Conservation (phyloP, 352 stramenopile species). For the Aphanomyces invadans region DNA sequence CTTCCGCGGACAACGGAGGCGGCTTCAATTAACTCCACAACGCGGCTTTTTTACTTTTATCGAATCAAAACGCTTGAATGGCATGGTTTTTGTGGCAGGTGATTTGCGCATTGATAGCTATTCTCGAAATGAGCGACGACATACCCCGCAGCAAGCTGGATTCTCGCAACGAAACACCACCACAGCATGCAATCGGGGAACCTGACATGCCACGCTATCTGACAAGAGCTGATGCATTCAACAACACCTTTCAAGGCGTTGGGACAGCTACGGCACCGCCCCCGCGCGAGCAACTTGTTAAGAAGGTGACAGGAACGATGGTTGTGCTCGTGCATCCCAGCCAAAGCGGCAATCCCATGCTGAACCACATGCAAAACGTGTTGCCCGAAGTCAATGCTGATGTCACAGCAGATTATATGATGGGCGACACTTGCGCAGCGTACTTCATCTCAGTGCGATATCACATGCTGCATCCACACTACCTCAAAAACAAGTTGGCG, state of each 20-base stretch:
- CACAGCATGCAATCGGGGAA: not conserved
- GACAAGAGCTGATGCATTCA: slow-evolving; percentile 11
- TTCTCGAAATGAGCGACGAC: not conserved
- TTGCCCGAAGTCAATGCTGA: slow-evolving; percentile 83
- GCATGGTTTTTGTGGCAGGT: no score
- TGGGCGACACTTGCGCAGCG: slow-evolving; percentile 56
- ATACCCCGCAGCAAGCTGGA: slow-evolving; percentile 5
- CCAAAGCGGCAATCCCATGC: slow-evolving; percentile 91
- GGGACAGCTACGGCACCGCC: not conserved
- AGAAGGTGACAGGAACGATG: slow-evolving; percentile 25
- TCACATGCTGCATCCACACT: slow-evolving; percentile 81
- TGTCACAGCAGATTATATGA: slow-evolving; percentile 93
- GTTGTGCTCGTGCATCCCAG: slow-evolving; percentile 69
- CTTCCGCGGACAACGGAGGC: not conserved
- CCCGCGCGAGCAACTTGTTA: not conserved
- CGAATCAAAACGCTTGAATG: no score
- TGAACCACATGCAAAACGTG: slow-evolving; percentile 91
- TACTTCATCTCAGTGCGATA: slow-evolving; percentile 86
- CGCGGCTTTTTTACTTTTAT: no score
- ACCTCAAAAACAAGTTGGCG: slow-evolving; percentile 87
- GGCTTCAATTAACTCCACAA: no score
- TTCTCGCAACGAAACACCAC: slow-evolving; percentile 8
- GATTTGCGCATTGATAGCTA: no score
- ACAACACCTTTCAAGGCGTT: slow-evolving; percentile 16
- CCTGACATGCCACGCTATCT: slow-evolving; percentile 1